Evolutionary conservation across 1,284 basidiomycete species (phyloP).

Genomic region (Sanguinoderma infundibulare): DNA sequence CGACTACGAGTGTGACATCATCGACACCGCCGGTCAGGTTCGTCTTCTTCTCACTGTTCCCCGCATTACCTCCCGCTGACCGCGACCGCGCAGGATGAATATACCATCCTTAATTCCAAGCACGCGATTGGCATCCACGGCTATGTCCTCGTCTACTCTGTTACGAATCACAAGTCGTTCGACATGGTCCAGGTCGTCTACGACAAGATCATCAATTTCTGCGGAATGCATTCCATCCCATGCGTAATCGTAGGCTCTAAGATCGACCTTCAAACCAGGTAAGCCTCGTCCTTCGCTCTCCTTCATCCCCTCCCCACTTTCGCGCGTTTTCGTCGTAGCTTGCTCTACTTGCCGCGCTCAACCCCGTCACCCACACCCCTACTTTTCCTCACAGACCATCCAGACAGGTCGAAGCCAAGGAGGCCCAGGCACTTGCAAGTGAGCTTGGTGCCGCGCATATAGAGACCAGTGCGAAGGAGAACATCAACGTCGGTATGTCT

Average conservation of each 20-base stretch:
- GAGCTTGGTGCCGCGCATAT: conserved; percentile 79
- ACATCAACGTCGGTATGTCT: conserved; percentile 86
- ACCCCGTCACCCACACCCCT: conserved; percentile 26
- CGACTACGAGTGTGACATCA: conserved; percentile 95
- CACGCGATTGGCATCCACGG: conserved; percentile 86
- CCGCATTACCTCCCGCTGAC: not conserved
- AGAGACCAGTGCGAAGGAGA: conserved; percentile 90
- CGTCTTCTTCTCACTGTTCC: conserved; percentile 20
- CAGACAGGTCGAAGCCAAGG: conserved; percentile 78
- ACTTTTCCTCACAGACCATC: conserved; percentile 39
- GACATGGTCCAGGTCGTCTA: conserved; percentile 96
- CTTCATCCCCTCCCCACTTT: conserved; percentile 4
- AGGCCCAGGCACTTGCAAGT: conserved; percentile 80
- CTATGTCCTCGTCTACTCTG: conserved; percentile 93
- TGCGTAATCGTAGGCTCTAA: conserved; percentile 98
- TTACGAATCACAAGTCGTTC: conserved; percentile 91
- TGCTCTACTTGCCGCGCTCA: conserved; percentile 2
- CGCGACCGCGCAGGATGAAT: conserved; percentile 69
- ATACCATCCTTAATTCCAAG: conserved; percentile 82
- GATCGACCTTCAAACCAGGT: conserved; percentile 82
- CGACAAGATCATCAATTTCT: conserved; percentile 97
- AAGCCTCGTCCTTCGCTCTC: conserved; percentile 32
- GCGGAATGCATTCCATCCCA: conserved; percentile 88
- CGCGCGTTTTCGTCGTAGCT: conserved; percentile 4
- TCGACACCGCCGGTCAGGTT: conserved; percentile 97